phyloP scores from a whole-genome alignment of 2,329 filamentous ascomycete genomes.

The Epichloe bromicola region DNA sequence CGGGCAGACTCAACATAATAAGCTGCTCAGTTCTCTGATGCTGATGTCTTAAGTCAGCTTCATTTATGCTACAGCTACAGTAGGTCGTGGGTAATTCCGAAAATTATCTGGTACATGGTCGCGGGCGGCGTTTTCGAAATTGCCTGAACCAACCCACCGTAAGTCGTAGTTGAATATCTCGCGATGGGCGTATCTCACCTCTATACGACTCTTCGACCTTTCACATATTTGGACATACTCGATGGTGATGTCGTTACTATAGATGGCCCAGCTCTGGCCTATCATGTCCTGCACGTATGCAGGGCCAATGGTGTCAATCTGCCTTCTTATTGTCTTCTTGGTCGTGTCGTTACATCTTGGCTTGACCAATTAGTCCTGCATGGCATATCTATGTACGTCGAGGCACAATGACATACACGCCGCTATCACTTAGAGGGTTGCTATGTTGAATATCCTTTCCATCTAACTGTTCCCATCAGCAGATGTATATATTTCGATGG shows the following conservation, averaged over 20 bases:
- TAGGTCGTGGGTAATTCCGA: no score
- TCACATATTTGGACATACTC: slow-evolving; percentile 31
- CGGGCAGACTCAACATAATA: not conserved
- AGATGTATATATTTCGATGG: slow-evolving; percentile 77
- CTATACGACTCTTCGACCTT: slow-evolving; percentile 37
- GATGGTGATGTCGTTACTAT: slow-evolving; percentile 37
- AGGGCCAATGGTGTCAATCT: slow-evolving; percentile 36
- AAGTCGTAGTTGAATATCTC: not conserved
- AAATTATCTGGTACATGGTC: no score
- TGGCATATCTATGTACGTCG: slow-evolving; percentile 47
- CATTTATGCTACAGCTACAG: not conserved
- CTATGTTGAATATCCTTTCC: no score
- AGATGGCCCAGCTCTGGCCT: slow-evolving; percentile 69
- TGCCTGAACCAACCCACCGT: no score
- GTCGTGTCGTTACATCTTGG: slow-evolving; percentile 44
- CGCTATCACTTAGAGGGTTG: not conserved
- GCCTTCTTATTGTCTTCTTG: slow-evolving; percentile 52
- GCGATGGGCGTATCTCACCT: slow-evolving; percentile 49
- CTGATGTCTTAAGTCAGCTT: no score
- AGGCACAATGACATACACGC: not conserved
- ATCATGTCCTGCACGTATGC: slow-evolving; percentile 53
- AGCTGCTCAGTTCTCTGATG: not conserved
- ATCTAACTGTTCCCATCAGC: slow-evolving; percentile 8
- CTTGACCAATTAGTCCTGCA: slow-evolving; percentile 43
- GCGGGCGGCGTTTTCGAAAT: no score